Evolutionary conservation across 1,284 basidiomycete genomes (phyloP), one percentile per base, ranked within the genome.

Genomic region (Fomitopsis pinicola): DNA sequence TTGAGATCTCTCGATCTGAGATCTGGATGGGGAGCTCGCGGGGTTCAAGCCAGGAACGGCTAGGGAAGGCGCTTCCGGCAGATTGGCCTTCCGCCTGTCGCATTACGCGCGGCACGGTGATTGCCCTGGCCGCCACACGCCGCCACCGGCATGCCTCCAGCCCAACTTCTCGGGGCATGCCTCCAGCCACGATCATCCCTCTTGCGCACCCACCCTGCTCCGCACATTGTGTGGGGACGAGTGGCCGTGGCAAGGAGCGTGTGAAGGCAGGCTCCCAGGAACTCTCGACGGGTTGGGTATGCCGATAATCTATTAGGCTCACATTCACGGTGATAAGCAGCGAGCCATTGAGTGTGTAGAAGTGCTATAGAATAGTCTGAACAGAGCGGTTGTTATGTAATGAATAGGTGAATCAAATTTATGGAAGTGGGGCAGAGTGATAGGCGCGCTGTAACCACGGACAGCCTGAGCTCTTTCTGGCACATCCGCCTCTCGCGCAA

Each of bases 361-460:
- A 40, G 35, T 36, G 22, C 22, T 22, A 22, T 22, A 36, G 35
- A 36, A 36, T 36, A 12, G 35, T 36, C 35, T 36, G 35, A 36
- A 36, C 10, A 40, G 38, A 40, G 38, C 8, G 12, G 6, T 9
- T 22, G 22, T 55, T 36, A 56, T 3, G 35, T 46, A 15, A 58
- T 22, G 38, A 58, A 30, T 26, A 52, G 40, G 17, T 42, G 33
- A 48, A 22, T 26, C 36, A 40, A 40, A 56, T 42, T 58, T 59
- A 22, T 42, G 36, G 50, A 59, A 54, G 40, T n/a, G 38, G 46
- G 36, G 36, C 38, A 42, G 33, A 15, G 26, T 22, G 60, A 53
- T 58, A 42, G 22, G 42, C 56, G 57, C 56, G 33, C 53, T 33
- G 60, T 58, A 54, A 61, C 56, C 57, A 61, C 60, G 50, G 55